Base-by-base conservation (phyloP, 2,329 filamentous ascomycete genomes). In the Paecilomyces niveus region DNA sequence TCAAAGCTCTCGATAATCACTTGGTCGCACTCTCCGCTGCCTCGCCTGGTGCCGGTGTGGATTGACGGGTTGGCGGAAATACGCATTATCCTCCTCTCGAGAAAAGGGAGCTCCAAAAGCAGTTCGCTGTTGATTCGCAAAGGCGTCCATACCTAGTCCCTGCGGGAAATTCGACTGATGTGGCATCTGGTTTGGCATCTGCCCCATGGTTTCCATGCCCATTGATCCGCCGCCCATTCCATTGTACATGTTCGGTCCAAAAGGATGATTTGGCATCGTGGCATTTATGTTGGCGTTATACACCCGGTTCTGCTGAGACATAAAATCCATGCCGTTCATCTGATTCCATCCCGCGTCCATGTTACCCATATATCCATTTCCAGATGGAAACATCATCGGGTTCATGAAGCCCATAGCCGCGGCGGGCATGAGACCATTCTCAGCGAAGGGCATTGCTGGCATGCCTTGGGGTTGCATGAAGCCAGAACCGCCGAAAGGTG, bases 21-120 rank as follows among this genome's bases (percentile, higher is more conserved):
- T 94, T 10, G 92, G 92, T 57, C 94, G 84, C 57, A 90, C 85
- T 66, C 90, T 83, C 63, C 88, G 85, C 67, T 91, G 87, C 67
- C 89, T 85, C 69, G 92, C 90, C 73, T 92, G 88, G 70, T 94
- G 90, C 55, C 94, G 85, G 70, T 96, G 90, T 2, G 92, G 93
- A 71, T 99, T 99, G 62, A 97, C 90, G 0, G 94, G 94, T 73
- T 96, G 93, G 59, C 94, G 85, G 73, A 97, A 95, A 76, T 99
- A 99, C 6, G 94, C 90, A 60, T 92, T 90, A 59, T 96, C 92
- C 58, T 95, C 90, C 63, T 85, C 85, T 59, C 83, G 86, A 1
- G 82, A 81, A 59, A 80, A 76, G 11, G 81, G 79, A 18, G 80
- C 79, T 33, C 78, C 77, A 65, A 83, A 82, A 35, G 77, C 70